Conservation (phyloP, 371 early-diverging fungal genomes). For the Circinella umbellata region DNA sequence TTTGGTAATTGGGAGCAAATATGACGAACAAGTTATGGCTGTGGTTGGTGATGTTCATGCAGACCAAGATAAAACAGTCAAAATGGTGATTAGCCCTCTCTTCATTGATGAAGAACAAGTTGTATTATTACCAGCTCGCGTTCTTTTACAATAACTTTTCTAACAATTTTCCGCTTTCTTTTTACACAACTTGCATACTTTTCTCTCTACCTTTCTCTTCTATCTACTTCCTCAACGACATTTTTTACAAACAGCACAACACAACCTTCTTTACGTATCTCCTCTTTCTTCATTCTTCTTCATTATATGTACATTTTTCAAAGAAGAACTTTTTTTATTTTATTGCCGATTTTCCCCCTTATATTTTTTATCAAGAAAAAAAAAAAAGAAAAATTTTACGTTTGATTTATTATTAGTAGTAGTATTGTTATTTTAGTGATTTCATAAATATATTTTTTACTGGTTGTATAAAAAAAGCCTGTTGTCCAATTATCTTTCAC, state of each 20-base stretch:
- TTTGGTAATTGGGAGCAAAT: conserved; percentile 38
- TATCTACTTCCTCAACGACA: not conserved
- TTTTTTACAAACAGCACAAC: not conserved
- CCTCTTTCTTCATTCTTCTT: not conserved
- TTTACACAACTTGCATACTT: not conserved
- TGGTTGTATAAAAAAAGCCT: too few species aligned
- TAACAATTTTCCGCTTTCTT: not conserved
- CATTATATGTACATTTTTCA: not conserved
- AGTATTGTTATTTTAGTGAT: too few species aligned
- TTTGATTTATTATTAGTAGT: too few species aligned
- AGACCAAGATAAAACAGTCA: conserved; percentile 36
- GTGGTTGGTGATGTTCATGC: conserved; percentile 34
- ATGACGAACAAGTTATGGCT: conserved; percentile 51
- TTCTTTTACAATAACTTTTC: conserved; percentile 35
- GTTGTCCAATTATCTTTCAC: too few species aligned
- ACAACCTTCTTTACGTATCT: not conserved
- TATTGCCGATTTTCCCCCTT: not conserved
- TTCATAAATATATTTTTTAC: too few species aligned
- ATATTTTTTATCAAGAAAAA: not conserved
- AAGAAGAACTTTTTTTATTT: not conserved
- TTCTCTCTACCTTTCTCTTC: not conserved
- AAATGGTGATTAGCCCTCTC: conserved; percentile 42
- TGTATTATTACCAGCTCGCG: conserved; percentile 46
- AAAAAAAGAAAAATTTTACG: not conserved
- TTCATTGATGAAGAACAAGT: conserved; percentile 52